These are phyloP conservation scores for Eremothecium cymbalariae DNA, from an alignment of 1,139 yeast genomes.

Conservation along the genomic window DNA sequence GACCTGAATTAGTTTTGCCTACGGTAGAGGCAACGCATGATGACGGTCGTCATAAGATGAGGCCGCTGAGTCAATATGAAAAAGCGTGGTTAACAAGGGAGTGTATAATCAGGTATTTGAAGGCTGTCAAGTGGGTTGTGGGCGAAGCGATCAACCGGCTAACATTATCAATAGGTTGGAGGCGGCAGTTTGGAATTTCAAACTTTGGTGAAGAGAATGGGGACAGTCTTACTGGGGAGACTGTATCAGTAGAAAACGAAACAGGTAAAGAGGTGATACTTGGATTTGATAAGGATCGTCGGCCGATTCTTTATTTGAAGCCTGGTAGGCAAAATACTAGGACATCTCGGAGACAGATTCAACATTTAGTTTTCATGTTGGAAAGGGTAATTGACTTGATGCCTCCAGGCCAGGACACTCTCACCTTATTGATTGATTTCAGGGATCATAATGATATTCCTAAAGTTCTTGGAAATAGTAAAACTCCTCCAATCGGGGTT, in stretches of 20 bases:
- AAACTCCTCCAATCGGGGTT: slow-evolving; percentile 75
- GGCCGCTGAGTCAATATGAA: slow-evolving; percentile 50
- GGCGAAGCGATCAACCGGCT: slow-evolving; percentile 66
- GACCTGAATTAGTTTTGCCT: slow-evolving; percentile 38
- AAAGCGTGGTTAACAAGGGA: slow-evolving; percentile 88
- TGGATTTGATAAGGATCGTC: slow-evolving; percentile 79
- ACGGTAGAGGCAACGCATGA: slow-evolving; percentile 31
- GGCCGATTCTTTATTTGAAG: slow-evolving; percentile 84
- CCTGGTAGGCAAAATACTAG: slow-evolving; percentile 93
- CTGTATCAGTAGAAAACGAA: slow-evolving; percentile 61
- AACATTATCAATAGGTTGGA: slow-evolving; percentile 74
- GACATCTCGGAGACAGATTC: slow-evolving; percentile 78
- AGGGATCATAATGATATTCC: slow-evolving; percentile 53
- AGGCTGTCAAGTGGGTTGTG: slow-evolving; percentile 86
- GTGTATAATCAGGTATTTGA: slow-evolving; percentile 73
- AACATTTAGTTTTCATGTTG: slow-evolving; percentile 83
- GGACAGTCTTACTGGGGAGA: slow-evolving; percentile 49
- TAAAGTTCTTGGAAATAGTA: slow-evolving; percentile 45
- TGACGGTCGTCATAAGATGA: slow-evolving; percentile 15
- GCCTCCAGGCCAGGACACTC: slow-evolving; percentile 93
- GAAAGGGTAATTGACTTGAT: slow-evolving; percentile 85
- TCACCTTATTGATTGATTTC: slow-evolving; percentile 84
- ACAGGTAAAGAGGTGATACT: slow-evolving; percentile 85
- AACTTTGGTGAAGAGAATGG: slow-evolving; percentile 39
- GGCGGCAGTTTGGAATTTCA: slow-evolving; percentile 82